A percentile compares a stretch with the other conserved stretches of the same genome.
Evolutionary conservation across 2,329 filamentous ascomycete genomes (phyloP).

Genomic region (Lojkania enalia): DNA sequence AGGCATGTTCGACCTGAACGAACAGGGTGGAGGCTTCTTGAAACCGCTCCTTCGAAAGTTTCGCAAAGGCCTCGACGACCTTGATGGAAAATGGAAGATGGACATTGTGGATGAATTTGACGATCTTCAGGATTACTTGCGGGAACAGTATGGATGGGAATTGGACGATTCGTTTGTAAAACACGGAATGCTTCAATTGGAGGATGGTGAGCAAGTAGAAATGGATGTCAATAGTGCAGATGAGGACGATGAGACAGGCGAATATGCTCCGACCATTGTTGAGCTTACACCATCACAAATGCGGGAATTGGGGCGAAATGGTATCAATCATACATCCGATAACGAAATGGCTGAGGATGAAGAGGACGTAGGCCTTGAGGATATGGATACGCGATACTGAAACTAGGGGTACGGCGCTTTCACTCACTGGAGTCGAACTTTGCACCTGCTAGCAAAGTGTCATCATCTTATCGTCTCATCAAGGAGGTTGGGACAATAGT

Average conservation of each 20-base stretch:
- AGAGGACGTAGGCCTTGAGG: constrained; percentile 44
- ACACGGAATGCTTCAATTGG: constrained; percentile 61
- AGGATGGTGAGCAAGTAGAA: constrained; percentile 66
- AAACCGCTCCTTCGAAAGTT: constrained; percentile 58
- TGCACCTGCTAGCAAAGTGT: no score
- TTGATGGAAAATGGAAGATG: constrained; percentile 45
- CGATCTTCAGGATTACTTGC: constrained; percentile 59
- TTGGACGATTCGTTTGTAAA: constrained; percentile 58
- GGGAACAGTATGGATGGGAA: constrained; percentile 61
- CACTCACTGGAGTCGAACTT: no score
- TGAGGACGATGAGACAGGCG: constrained; percentile 65
- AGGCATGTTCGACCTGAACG: constrained; percentile 62
- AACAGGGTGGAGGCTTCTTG: constrained; percentile 58
- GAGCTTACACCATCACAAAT: constrained; percentile 54
- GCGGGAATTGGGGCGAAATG: constrained; percentile 38
- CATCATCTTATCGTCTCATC: no score
- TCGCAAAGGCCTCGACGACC: constrained; percentile 54
- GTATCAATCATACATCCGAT: constrained; percentile 21
- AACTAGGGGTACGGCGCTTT: no score
- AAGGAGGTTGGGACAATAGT: no score
- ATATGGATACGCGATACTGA: constrained; percentile 46
- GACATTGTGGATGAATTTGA: constrained; percentile 58
- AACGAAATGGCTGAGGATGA: constrained; percentile 29
- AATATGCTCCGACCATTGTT: constrained; percentile 66
- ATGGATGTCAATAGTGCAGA: constrained; percentile 59